A percentile compares a stretch with the other conserved stretches of the same genome.
phyloP scores from a whole-genome alignment of 176 grass and related monocot species.

The Rhynchospora pubera region DNA sequence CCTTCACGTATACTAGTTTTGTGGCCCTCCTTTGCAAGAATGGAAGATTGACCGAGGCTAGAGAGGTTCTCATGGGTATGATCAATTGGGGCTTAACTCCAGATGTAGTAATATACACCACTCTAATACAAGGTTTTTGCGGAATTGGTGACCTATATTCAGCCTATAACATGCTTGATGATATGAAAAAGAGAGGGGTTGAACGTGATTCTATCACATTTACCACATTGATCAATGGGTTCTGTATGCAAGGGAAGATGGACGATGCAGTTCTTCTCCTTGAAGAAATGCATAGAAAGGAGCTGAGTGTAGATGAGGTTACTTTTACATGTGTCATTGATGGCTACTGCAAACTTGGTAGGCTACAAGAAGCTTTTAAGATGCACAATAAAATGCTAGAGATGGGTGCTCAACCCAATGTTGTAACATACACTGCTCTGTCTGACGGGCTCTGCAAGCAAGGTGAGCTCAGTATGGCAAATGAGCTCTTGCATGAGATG shows the following conservation, averaged over 20 bases:
- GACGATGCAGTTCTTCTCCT: slow-evolving; percentile 55
- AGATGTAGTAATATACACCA: slow-evolving; percentile 56
- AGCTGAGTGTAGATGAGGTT: slow-evolving; percentile 52
- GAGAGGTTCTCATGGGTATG: slow-evolving; percentile 62
- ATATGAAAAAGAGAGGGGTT: slow-evolving; percentile 59
- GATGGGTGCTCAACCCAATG: slow-evolving; percentile 57
- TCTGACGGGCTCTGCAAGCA: slow-evolving; percentile 88
- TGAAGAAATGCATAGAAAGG: slow-evolving; percentile 54
- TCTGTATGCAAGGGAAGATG: slow-evolving; percentile 60
- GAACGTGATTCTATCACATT: slow-evolving; percentile 55
- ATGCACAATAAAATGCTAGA: slow-evolving; percentile 67
- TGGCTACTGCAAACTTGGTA: slow-evolving; percentile 76
- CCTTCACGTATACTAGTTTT: slow-evolving; percentile 55
- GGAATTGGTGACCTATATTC: slow-evolving; percentile 54
- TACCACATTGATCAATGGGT: slow-evolving; percentile 60
- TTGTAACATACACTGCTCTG: slow-evolving; percentile 89
- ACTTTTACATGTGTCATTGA: slow-evolving; percentile 74
- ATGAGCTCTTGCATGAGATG: slow-evolving; percentile 93
- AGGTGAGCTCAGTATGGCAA: slow-evolving; percentile 57
- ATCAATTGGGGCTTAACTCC: slow-evolving; percentile 37
- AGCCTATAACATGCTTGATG: slow-evolving; percentile 51
- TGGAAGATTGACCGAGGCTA: slow-evolving; percentile 45
- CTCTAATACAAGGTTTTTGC: slow-evolving; percentile 66
- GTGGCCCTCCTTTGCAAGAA: slow-evolving; percentile 56
- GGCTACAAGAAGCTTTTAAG: slow-evolving; percentile 61